Base-by-base conservation (phyloP, 2,329 filamentous ascomycete species). In the Diatrype stigma region DNA sequence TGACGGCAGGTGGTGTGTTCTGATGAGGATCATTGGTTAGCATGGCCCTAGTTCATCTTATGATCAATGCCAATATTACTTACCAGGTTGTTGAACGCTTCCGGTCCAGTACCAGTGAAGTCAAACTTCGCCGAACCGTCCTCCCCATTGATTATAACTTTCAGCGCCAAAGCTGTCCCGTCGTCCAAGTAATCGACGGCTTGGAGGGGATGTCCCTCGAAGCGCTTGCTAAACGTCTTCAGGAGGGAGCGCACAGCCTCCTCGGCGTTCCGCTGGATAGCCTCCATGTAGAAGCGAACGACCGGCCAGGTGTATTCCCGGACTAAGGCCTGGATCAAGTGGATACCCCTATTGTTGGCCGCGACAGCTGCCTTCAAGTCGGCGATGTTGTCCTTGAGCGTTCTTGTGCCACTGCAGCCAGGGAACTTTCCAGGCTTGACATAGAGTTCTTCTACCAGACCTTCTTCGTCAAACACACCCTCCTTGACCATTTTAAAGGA, bases 141-240 rank as follows among this genome's bases (percentile, higher is more conserved):
- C 1, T 82, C 76, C 0, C 78, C 76, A 60, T 89, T 79, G 56
- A 90, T 89, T 1, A 55, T 63, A 49, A 64, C 59, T 23, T 53
- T 56, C 21, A 64, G 51, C 16, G 49, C 52, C 28, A 64, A 55
- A 3, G 53, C 48, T 1, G 57, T 61, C 7, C 61, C 59, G 32
- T 90, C 86, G 60, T 90, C 87, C 85, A 90, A 89, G 69, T 82
- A 87, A 59, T 90, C 87, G 6, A 82, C 73, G 0, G 87, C 85
- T 17, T 78, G 77, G 1, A 90, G 72, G 2, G 50, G 57, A 28
- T 63, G 60, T 8, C 86, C 17, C 51, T 81, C 76, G 17, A 68
- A 49, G 32, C 45, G 45, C 34, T 59, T 62, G 48, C 70, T 60
- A 14, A 69, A 51, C 35, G 46, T 48, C 28, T 59, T 62, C 40